A percentile compares a stretch with the other conserved stretches of the same genome.
Conservation (phyloP, 306 rosid genomes). For the Gastrolobium bilobum region DNA sequence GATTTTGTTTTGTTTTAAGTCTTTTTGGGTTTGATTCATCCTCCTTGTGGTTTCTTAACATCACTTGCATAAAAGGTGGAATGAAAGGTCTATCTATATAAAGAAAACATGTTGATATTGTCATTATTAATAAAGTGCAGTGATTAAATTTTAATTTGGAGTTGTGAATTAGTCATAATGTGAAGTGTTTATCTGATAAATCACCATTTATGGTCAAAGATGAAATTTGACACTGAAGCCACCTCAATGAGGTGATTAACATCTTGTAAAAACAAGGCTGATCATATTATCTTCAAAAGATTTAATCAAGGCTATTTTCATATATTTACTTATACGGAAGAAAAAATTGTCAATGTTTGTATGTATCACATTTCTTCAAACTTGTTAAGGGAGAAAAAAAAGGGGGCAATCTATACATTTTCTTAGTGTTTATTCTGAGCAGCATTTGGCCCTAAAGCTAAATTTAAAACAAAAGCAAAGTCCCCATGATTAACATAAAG, state of each 20-base stretch:
- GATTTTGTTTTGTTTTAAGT: neutral
- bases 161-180: neutral
- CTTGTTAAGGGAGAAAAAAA: constrained; percentile 17
- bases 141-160: neutral
- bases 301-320: neutral
- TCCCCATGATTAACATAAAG: constrained; percentile 27
- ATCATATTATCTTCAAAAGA: constrained; percentile 16
- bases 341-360: constrained; percentile 7
- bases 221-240: constrained; percentile 13
- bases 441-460: constrained; percentile 16
- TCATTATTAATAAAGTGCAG: neutral
- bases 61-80: too few species aligned
- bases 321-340: neutral
- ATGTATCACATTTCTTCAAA: constrained; percentile 1
- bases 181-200: neutral
- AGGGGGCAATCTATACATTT: neutral
- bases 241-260: constrained; percentile 10
- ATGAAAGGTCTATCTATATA: too few species aligned
- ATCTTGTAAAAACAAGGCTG: constrained; percentile 4
- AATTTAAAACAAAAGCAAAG: constrained; percentile 7
- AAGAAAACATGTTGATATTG: neutral
- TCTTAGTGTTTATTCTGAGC: constrained; percentile 17
- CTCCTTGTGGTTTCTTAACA: too few species aligned
- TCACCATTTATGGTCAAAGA: neutral
- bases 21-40: neutral